Conservation (phyloP, 225 moss, liverwort and hornwort species). For the Bryum argenteum region DNA sequence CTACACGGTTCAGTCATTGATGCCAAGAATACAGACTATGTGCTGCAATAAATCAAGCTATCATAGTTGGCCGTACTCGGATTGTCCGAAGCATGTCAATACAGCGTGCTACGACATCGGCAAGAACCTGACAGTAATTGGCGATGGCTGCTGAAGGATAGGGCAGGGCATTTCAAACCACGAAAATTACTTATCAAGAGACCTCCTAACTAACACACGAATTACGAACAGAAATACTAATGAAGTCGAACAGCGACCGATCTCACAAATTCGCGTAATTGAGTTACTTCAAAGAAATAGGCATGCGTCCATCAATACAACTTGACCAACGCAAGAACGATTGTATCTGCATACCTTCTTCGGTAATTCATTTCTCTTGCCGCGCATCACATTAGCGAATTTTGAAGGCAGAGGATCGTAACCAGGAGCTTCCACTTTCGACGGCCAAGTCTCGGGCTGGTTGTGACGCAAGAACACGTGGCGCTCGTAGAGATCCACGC, state of each 20-base stretch:
- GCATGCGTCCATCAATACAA: background rate
- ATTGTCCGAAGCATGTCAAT: constrained; percentile 1
- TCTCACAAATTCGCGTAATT: background rate
- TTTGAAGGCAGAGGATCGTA: constrained; percentile 71
- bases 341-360: constrained; percentile 54
- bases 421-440: constrained; percentile 66
- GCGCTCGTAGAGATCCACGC: constrained; percentile 78
- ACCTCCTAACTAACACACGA: background rate
- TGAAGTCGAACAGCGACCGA: constrained; percentile 15
- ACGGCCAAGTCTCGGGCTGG: constrained; percentile 74
- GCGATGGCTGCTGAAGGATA: constrained; percentile 1
- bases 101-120: constrained; percentile 19
- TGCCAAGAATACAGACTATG: background rate
- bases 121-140: constrained; percentile 19
- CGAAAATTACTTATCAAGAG: constrained; percentile 18
- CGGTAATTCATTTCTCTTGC: constrained; percentile 75
- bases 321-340: background rate
- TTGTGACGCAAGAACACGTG: constrained; percentile 84
- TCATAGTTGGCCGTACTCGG: background rate
- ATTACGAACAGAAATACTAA: constrained; percentile 15
- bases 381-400: constrained; percentile 63
- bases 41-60: background rate
- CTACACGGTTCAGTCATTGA: constrained; percentile 6
- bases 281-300: background rate
- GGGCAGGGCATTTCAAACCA: background rate